phyloP scores from a whole-genome alignment of 2,329 filamentous ascomycete species.

The Neocatenulostroma microsporum region DNA sequence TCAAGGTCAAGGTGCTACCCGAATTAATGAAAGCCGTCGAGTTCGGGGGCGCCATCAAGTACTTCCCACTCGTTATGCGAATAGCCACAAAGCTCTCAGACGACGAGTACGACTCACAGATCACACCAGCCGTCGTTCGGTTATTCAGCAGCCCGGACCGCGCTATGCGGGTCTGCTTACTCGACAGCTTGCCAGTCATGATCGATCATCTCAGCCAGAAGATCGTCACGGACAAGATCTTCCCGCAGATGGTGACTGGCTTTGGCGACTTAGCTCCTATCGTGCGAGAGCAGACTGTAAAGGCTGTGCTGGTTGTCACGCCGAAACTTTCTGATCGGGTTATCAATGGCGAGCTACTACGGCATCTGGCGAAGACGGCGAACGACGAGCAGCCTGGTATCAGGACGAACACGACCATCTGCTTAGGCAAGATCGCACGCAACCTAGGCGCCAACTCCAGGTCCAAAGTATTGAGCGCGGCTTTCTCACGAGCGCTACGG shows the following conservation, averaged over 20 bases:
- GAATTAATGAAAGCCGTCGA: slow-evolving; percentile 98
- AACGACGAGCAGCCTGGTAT: slow-evolving; percentile 98
- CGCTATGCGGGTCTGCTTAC: slow-evolving; percentile 78
- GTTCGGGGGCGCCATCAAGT: slow-evolving; percentile 90
- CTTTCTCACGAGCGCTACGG: slow-evolving; percentile 78
- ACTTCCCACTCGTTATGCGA: slow-evolving; percentile 80
- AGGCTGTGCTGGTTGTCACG: slow-evolving; percentile 82
- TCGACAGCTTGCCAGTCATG: slow-evolving; percentile 84
- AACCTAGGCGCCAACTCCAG: slow-evolving; percentile 68
- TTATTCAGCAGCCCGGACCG: slow-evolving; percentile 87
- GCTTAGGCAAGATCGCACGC: slow-evolving; percentile 89
- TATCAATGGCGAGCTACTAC: slow-evolving; percentile 86
- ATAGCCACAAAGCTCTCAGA: slow-evolving; percentile 78
- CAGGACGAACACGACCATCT: slow-evolving; percentile 96
- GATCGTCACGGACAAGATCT: slow-evolving; percentile 91
- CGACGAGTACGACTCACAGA: slow-evolving; percentile 78
- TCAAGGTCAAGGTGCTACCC: slow-evolving; percentile 92
- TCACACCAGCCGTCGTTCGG: slow-evolving; percentile 79
- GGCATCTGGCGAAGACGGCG: slow-evolving; percentile 86
- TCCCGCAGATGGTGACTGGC: slow-evolving; percentile 90
- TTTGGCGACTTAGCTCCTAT: slow-evolving; percentile 88
- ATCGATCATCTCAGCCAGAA: slow-evolving; percentile 85
- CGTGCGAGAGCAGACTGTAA: slow-evolving; percentile 91
- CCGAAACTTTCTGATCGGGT: slow-evolving; percentile 84
- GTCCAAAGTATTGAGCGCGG: slow-evolving; percentile 84